Conservation (phyloP, 768 basidiomycete species). For the Dictyophora rubrovolvata region DNA sequence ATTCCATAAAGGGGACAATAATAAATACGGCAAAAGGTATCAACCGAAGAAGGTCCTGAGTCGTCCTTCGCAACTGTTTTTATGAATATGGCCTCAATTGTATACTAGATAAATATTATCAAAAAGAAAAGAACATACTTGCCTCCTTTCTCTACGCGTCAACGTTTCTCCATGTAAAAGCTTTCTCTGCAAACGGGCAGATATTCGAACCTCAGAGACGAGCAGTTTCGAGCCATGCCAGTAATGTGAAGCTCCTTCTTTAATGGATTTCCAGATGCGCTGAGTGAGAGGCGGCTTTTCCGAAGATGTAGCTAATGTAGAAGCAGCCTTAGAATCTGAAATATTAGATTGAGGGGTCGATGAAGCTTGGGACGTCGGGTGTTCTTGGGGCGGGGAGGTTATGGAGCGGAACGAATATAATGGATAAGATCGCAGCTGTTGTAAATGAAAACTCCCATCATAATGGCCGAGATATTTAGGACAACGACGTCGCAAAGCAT, state of each 20-base stretch:
- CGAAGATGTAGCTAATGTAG: slow-evolving; percentile 2
- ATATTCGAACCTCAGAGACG: slow-evolving; percentile 89
- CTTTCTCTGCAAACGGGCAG: slow-evolving; percentile 79
- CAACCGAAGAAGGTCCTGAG: slow-evolving; percentile 83
- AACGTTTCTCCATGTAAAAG: slow-evolving; percentile 83
- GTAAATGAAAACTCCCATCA: not conserved
- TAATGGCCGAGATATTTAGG: not conserved
- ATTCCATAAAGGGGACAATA: slow-evolving; percentile 96
- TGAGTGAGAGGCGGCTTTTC: slow-evolving; percentile 34
- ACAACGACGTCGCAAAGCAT: not conserved
- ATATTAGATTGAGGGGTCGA: not conserved
- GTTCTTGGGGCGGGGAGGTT: not conserved
- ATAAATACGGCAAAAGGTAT: slow-evolving; percentile 94
- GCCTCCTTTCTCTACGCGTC: slow-evolving; percentile 87
- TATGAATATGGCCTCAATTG: not conserved
- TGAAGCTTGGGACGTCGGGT: not conserved
- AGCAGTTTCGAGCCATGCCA: slow-evolving; percentile 95
- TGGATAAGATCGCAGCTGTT: not conserved
- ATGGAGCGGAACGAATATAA: not conserved
- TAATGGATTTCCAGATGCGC: slow-evolving; percentile 84
- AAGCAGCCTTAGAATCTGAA: slow-evolving; percentile 6
- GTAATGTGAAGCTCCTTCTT: slow-evolving; percentile 93
- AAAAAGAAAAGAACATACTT: slow-evolving; percentile 42
- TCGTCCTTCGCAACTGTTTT: slow-evolving; percentile 78
- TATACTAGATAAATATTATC: not conserved